Evolutionary conservation across 768 basidiomycete species (phyloP), one percentile per base, ranked within the genome.

Genomic region (Agaricus blazei): DNA sequence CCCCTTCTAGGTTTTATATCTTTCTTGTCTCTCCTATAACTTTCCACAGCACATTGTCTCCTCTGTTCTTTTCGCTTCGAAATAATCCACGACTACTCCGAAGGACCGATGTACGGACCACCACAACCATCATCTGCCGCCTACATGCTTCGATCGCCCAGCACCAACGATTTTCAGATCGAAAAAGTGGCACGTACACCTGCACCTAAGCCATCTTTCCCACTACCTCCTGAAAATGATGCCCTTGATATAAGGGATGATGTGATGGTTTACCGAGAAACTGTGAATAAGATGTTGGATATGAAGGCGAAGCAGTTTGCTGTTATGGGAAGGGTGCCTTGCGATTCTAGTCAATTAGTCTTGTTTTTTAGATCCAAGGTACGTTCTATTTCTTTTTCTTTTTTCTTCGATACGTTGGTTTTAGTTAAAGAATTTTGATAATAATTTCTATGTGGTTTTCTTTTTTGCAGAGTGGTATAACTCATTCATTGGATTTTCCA

Each of bases 321-420:
- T 1, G 77, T 84, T 11, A 80, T 79, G 9, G 89, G 90, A 0
- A 75, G 83, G 31, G 85, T 90, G 46, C 85, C 85, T 6, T 70
- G 89, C 40, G 87, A 90, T 68, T 80, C 85, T 15, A 75, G 82
- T 3, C 79, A 80, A 57, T 70, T 90, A 37, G 79, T 82, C 11
- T 70, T 92, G 51, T 91, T 91, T 74, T 92, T 92, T 73, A 78
- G 89, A 23, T 82, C 87, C 40, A 87, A 87, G 80, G 90, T 85
- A 59, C 41, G 77, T 67, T 34, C 34, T 27, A 51, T n/a, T 11
- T 31, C 42, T 43, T 7, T 38, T 41, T 15, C 14, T 7, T 14
- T 37, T 7, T 14, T 37, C 36, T 37, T 37, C 14, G 36, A 14
- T 19, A 19, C 19, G 19, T 19, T 19, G 19, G 19, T 19, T 19